Evolutionary conservation across 306 rosid species (phyloP).

Genomic region (Calophaca sinica): DNA sequence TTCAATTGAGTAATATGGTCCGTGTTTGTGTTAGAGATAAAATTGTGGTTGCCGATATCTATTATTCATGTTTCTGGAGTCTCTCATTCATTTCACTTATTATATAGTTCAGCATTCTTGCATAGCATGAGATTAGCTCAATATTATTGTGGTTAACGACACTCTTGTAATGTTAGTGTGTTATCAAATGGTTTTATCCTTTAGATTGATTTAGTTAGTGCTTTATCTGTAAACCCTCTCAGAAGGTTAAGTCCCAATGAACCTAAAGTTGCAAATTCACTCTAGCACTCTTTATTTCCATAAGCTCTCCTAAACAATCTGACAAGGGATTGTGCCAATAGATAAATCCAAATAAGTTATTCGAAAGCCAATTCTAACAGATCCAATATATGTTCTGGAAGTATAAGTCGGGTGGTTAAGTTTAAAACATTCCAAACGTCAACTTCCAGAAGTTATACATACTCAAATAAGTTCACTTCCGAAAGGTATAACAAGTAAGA

Average conservation of each 20-base stretch:
- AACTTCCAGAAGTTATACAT: too few relatives aligned
- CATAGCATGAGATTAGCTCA: slow-evolving; percentile 1
- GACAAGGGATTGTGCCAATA: too few relatives aligned
- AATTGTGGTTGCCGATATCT: slow-evolving; percentile 1
- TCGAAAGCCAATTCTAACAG: too few relatives aligned
- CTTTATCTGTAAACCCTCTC: not conserved
- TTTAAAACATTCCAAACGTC: too few relatives aligned
- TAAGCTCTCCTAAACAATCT: too few relatives aligned
- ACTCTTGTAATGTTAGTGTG: not conserved
- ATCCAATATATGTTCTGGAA: too few relatives aligned
- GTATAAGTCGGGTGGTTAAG: too few relatives aligned
- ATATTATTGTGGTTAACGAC: not conserved
- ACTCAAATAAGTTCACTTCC: too few relatives aligned
- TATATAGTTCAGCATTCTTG: not conserved
- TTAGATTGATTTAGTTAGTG: not conserved
- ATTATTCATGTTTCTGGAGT: not conserved
- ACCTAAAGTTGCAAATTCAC: not conserved
- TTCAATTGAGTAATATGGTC: slow-evolving; percentile 15
- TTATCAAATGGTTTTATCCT: not conserved
- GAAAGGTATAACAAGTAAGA: too few relatives aligned
- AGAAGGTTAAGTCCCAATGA: not conserved
- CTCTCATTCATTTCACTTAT: too few relatives aligned
- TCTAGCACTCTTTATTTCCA: not conserved
- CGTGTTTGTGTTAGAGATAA: not conserved
- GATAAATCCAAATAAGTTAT: too few relatives aligned